Evolutionary conservation across 257 asterid species (phyloP).

Genomic region (Scutellaria galericulata): DNA sequence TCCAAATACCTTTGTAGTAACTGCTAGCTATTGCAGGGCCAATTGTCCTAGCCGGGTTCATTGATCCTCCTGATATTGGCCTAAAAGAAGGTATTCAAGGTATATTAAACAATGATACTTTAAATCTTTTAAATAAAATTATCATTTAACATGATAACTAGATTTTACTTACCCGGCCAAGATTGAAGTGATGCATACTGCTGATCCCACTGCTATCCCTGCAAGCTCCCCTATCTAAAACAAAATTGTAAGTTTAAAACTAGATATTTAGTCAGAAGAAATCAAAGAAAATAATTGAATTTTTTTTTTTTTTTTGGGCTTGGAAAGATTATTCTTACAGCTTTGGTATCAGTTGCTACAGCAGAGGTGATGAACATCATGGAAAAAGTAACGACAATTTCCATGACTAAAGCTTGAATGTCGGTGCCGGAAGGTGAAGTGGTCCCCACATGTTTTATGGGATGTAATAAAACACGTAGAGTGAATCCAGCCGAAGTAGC

Average conservation of each 20-base stretch:
- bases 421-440: slow-evolving; percentile 70
- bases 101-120: too few species aligned
- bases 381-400: slow-evolving; percentile 74
- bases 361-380: slow-evolving; percentile 92
- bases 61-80: slow-evolving; percentile 89
- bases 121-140: too few species aligned
- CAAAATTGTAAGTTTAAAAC: too few species aligned
- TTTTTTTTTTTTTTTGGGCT: too few species aligned
- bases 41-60: slow-evolving; percentile 82
- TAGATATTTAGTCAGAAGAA: background rate
- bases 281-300: background rate
- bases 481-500: slow-evolving; percentile 68
- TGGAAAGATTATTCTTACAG: slow-evolving; percentile 50
- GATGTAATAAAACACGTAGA: slow-evolving; percentile 62
- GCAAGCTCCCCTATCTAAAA: slow-evolving; percentile 82
- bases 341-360: slow-evolving; percentile 92
- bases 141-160: too few species aligned
- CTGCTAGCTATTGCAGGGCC: slow-evolving; percentile 90
- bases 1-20: slow-evolving; percentile 71
- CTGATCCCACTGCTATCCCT: slow-evolving; percentile 88
- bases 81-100: slow-evolving; percentile 36
- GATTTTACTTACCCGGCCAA: slow-evolving; percentile 67
- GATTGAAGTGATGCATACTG: slow-evolving; percentile 90
- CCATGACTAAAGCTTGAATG: slow-evolving; percentile 76
- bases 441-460: slow-evolving; percentile 72